Evolutionary conservation across 805 yeast genomes (phyloP).

Genomic region (Candida silvatica): DNA sequence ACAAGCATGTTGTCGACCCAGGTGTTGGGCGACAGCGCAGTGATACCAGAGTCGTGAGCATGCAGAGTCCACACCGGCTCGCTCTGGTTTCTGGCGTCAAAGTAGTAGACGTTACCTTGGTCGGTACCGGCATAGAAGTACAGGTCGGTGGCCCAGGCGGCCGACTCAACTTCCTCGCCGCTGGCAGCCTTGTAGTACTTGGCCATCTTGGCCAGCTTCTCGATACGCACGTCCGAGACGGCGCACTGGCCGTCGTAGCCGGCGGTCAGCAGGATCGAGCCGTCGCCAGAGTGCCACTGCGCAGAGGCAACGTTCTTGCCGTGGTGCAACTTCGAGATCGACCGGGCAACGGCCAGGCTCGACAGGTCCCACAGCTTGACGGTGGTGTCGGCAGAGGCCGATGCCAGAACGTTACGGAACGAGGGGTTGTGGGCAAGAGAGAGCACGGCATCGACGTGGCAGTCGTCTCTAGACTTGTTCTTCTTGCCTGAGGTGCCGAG

Average conservation of each 20-base stretch:
- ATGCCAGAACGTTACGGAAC: conserved; percentile 80
- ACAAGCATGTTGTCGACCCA: conserved; percentile 65
- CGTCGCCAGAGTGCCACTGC: conserved; percentile 75
- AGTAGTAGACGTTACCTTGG: conserved; percentile 80
- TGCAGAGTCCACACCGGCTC: conserved; percentile 90
- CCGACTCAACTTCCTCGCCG: conserved; percentile 74
- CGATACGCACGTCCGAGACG: conserved; percentile 76
- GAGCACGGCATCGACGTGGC: conserved; percentile 90
- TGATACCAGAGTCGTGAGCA: conserved; percentile 93
- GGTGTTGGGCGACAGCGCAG: conserved; percentile 64
- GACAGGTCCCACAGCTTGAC: conserved; percentile 93
- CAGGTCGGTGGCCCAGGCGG: conserved; percentile 54
- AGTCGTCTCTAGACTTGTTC: conserved; percentile 50
- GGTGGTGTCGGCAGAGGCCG: conserved; percentile 93
- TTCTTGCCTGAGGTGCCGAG: conserved; percentile 24
- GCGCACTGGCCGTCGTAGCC: conserved; percentile 86
- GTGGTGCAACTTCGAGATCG: conserved; percentile 59
- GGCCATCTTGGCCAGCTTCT: conserved; percentile 49
- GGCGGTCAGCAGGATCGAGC: conserved; percentile 72
- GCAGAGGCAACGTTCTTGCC: conserved; percentile 77
- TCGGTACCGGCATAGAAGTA: conserved; percentile 85
- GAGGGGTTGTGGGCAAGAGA: conserved; percentile 75
- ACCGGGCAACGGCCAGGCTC: conserved; percentile 66
- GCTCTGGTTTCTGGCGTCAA: conserved; percentile 64
- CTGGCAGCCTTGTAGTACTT: conserved; percentile 48